These are phyloP conservation scores for Pseudofabraea citricarpa DNA, from an alignment of 2,329 filamentous ascomycete species.

Conservation along the genomic window DNA sequence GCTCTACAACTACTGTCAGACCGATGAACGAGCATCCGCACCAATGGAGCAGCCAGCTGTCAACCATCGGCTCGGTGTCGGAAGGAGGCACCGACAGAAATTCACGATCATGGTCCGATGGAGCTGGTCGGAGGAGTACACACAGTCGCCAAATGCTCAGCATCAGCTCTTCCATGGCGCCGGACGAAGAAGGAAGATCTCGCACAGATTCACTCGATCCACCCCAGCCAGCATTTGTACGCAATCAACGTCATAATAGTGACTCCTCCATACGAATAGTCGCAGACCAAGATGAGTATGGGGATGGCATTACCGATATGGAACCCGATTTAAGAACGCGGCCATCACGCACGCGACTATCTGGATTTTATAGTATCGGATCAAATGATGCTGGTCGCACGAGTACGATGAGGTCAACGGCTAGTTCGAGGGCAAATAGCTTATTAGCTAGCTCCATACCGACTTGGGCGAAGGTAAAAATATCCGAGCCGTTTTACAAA, in stretches of 20 bases:
- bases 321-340: constrained; percentile 46
- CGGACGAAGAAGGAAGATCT: constrained; percentile 13
- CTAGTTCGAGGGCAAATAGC: constrained; percentile 39
- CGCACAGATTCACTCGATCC: constrained; percentile 35
- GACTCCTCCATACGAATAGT: constrained; percentile 39
- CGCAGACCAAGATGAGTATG: constrained; percentile 57
- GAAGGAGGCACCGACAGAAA: constrained; percentile 44
- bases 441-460: constrained; percentile 36
- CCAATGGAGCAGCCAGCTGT: constrained; percentile 61
- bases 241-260: constrained; percentile 27
- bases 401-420: constrained; percentile 26
- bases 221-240: constrained; percentile 39
- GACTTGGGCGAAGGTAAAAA: constrained; percentile 36
- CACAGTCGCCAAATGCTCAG: constrained; percentile 52
- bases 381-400: constrained; percentile 36
- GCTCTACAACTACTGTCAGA: constrained; percentile 23
- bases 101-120: constrained; percentile 39
- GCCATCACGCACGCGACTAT: constrained; percentile 50
- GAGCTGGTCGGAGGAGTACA: constrained; percentile 34
- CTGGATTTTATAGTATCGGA: constrained; percentile 41
- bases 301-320: constrained; percentile 58
- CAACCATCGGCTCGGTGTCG: constrained; percentile 58
- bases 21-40: constrained; percentile 48
- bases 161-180: constrained; percentile 44
- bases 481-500: neutral